Evolutionary conservation across 768 basidiomycete genomes (phyloP).

Genomic region (Psilocybe tampanensis): DNA sequence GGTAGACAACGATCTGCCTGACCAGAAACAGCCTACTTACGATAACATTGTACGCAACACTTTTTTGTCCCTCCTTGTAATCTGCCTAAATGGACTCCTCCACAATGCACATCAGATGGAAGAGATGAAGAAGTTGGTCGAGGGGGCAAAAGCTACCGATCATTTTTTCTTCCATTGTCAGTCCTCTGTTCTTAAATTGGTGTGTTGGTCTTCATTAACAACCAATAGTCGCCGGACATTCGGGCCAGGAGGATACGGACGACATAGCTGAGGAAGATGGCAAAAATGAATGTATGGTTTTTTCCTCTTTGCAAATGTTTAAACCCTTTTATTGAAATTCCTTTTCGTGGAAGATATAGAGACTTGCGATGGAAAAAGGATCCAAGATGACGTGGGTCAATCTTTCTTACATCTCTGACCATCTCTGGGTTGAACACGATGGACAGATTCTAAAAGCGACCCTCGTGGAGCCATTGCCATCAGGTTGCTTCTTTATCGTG

Average conservation of each 20-base stretch:
- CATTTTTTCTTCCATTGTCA: constrained; percentile 61
- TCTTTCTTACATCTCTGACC: background rate
- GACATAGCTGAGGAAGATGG: constrained; percentile 52
- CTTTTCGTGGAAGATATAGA: constrained; percentile 29
- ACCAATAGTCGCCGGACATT: constrained; percentile 50
- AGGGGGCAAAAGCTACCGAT: constrained; percentile 46
- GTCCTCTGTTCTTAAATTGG: constrained; percentile 10
- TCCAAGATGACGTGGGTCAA: constrained; percentile 38
- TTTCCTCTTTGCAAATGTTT: background rate
- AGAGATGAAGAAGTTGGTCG: constrained; percentile 46
- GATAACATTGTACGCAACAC: constrained; percentile 43
- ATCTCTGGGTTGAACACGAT: background rate
- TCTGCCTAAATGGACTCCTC: background rate
- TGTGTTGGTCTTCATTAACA: background rate
- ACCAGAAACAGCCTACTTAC: constrained; percentile 40
- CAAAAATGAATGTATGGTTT: constrained; percentile 49
- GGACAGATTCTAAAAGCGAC: constrained; percentile 33
- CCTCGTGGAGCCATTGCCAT: constrained; percentile 40
- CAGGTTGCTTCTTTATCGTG: constrained; percentile 38
- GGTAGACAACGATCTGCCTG: constrained; percentile 37
- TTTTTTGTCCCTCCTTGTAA: background rate
- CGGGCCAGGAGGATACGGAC: constrained; percentile 41
- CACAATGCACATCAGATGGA: constrained; percentile 35
- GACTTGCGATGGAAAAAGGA: constrained; percentile 38
- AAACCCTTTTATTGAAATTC: background rate